Conservation (phyloP, 805 yeast species). For the Teunomyces atbi region DNA sequence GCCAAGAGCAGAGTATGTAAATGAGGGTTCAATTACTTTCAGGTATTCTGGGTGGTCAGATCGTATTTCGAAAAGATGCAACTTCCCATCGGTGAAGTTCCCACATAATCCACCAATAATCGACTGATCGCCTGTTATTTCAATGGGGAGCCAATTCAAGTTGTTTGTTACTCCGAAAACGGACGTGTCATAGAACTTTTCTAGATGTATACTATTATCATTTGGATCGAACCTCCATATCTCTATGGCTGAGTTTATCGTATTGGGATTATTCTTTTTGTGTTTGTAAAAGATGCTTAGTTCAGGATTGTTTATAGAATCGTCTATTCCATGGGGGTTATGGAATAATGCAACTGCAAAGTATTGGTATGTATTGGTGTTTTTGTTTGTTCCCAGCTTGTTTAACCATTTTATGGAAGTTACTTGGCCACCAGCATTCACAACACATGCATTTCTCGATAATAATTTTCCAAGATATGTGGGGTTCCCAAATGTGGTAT, state of each 20-base stretch:
- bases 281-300: slow-evolving; percentile 28
- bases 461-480: slow-evolving; percentile 10
- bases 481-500: neutral
- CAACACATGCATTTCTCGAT: slow-evolving; percentile 35
- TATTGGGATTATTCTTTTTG: slow-evolving; percentile 7
- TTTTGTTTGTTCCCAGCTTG: slow-evolving; percentile 12
- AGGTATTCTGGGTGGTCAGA: slow-evolving; percentile 17
- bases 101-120: slow-evolving; percentile 48
- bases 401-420: slow-evolving; percentile 56
- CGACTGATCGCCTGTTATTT: slow-evolving; percentile 20
- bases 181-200: slow-evolving; percentile 30
- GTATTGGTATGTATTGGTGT: slow-evolving; percentile 26
- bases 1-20: slow-evolving; percentile 16
- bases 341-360: slow-evolving; percentile 53
- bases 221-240: slow-evolving; percentile 39
- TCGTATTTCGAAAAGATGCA: slow-evolving; percentile 46
- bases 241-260: slow-evolving; percentile 40
- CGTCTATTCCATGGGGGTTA: slow-evolving; percentile 19
- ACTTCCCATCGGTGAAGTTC: slow-evolving; percentile 55
- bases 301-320: slow-evolving; percentile 22
- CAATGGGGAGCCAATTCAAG: slow-evolving; percentile 39
- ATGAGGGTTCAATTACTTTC: slow-evolving; percentile 21
- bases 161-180: slow-evolving; percentile 45
- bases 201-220: slow-evolving; percentile 24
- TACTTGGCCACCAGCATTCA: slow-evolving; percentile 52